These are phyloP conservation scores for Kwoniella shivajii DNA, from an alignment of 1,284 basidiomycete genomes.

Conservation along the genomic window DNA sequence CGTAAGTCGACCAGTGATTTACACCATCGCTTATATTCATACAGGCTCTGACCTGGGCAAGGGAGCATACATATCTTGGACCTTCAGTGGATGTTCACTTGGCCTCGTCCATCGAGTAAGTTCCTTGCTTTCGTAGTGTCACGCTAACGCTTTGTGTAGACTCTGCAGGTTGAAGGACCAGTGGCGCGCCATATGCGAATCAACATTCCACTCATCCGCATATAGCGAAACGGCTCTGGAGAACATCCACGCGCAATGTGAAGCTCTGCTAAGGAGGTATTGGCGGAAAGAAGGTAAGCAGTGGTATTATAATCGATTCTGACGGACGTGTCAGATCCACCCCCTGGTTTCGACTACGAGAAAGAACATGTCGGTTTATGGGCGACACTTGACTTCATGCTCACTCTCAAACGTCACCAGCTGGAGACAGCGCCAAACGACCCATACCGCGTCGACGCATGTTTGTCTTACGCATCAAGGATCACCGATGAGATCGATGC, in stretches of 20 bases:
- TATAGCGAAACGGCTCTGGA: conserved; percentile 37
- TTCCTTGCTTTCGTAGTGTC: not conserved
- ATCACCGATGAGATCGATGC: conserved; percentile 39
- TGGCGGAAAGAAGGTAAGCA: conserved; percentile 32
- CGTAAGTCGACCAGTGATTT: conserved; percentile 13
- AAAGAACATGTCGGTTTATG: conserved; percentile 38
- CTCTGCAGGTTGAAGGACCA: conserved; percentile 43
- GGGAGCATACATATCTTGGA: conserved; percentile 36
- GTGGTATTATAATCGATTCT: not conserved
- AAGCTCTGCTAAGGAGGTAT: conserved; percentile 33
- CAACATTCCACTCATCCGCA: conserved; percentile 21
- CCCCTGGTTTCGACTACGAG: conserved; percentile 31
- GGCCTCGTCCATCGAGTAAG: conserved; percentile 39
- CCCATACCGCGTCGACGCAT: conserved; percentile 30
- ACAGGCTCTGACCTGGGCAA: conserved; percentile 37
- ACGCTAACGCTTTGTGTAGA: conserved; percentile 10
- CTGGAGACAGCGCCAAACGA: conserved; percentile 26
- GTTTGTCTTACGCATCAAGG: conserved; percentile 27
- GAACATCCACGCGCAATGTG: conserved; percentile 28
- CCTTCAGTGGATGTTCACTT: conserved; percentile 41
- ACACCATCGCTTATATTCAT: not conserved
- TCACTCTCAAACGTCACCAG: conserved; percentile 36
- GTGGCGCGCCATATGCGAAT: conserved; percentile 36
- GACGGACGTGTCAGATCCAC: conserved; percentile 16
- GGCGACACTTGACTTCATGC: conserved; percentile 40